These are phyloP conservation scores for Musa balbisiana DNA, from an alignment of 202 grass and related monocot species.

Conservation along the genomic window DNA sequence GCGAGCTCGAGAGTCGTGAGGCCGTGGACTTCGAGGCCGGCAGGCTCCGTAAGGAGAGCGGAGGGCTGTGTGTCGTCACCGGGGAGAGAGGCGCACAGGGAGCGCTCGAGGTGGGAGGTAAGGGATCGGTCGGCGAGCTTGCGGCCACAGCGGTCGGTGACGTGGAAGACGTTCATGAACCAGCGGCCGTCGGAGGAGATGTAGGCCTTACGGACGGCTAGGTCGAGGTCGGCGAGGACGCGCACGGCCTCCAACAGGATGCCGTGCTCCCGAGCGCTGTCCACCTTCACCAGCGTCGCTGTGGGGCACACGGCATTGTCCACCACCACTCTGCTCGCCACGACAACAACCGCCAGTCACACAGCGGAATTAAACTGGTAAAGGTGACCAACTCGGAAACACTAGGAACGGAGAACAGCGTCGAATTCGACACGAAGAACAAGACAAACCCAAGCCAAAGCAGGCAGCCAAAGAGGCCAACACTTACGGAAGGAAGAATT, in stretches of 20 bases:
- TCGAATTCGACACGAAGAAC: too few species aligned
- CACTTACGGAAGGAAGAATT: neutral
- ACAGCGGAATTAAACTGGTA: neutral
- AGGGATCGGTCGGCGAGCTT: slow-evolving; percentile 63
- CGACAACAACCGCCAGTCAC: neutral
- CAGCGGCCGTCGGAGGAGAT: slow-evolving; percentile 85
- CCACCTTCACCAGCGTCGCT: slow-evolving; percentile 82
- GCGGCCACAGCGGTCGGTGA: slow-evolving; percentile 50
- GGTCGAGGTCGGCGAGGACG: slow-evolving; percentile 66
- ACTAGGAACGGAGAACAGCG: neutral
- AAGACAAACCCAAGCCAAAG: too few species aligned
- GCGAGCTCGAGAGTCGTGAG: slow-evolving; percentile 62
- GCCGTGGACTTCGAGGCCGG: neutral
- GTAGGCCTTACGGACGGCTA: slow-evolving; percentile 77
- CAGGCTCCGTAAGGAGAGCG: neutral
- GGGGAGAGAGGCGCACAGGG: slow-evolving; percentile 26
- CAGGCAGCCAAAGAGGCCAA: too few species aligned
- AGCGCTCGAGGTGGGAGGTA: slow-evolving; percentile 47
- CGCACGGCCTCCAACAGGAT: slow-evolving; percentile 64
- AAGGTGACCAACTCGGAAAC: neutral
- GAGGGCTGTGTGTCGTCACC: slow-evolving; percentile 8
- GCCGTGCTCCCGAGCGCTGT: slow-evolving; percentile 79
- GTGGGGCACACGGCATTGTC: slow-evolving; percentile 56
- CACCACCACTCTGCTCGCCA: slow-evolving; percentile 49
- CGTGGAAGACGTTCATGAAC: slow-evolving; percentile 99